Base-by-base conservation (phyloP, 2,329 filamentous ascomycete genomes). In the Penicillium sp. region DNA sequence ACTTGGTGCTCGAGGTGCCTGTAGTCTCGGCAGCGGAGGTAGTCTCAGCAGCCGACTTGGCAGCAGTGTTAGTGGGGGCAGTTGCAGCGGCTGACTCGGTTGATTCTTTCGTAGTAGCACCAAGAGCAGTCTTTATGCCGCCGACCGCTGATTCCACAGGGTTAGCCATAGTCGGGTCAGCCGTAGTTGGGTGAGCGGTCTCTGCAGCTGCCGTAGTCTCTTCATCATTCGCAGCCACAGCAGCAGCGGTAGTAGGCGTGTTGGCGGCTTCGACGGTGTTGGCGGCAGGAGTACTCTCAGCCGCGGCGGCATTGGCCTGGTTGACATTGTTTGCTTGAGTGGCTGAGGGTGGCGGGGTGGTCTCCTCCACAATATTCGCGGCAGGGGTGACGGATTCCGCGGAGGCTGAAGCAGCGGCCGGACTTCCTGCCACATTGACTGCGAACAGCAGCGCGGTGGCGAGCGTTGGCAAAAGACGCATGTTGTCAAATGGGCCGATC, bases 391-490 rank as follows among this genome's bases (percentile, higher is more conserved):
- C 55, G 36, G 50, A 38, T 23, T 41, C 48, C 16, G 41, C 53
- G 25, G 57, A 45, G 41, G 49, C 53, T 16, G 62, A 59, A 16
- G 43, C 31, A 23, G 45, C 64, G 39, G 60, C 57, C 9, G 63
- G 61, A 10, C 61, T 62, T 51, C 64, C 64, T 40, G 54, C 53
- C 46, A 64, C 63, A 44, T 64, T 61, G 43, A 52, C 46, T 39
- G 64, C 57, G 49, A 66, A 58, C 47, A 66, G 49, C 21, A 57
- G 55, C 19, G 64, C 63, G 39, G 64, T 65, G 33, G 63, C 57
- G 16, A 66, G 27, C 41, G 63, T 62, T 44, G 64, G 63, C 57
- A 66, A 56, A 45, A 66, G 64, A 64, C 64, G 64, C 64, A 66
- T 66, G 15, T 39, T 65, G 57, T 55, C 33, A 31, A 47, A 31